Evolutionary conservation across 2,329 filamentous ascomycete species (phyloP).

Genomic region (Byssoonygena ceratinophila): DNA sequence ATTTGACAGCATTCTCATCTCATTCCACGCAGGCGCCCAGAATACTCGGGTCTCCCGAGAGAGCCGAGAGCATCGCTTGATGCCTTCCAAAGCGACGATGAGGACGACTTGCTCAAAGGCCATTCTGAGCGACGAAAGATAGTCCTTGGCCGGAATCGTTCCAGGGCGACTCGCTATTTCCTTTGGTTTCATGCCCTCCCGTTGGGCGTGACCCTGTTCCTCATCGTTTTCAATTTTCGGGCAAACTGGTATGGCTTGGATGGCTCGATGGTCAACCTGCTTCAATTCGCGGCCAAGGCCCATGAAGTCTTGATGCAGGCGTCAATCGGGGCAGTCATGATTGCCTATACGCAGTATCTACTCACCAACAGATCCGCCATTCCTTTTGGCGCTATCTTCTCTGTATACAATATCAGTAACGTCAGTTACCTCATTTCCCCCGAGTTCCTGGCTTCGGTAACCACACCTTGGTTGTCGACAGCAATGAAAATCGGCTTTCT

Average conservation of each 20-base stretch:
- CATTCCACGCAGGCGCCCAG: background rate
- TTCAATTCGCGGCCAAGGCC: slow-evolving; percentile 6
- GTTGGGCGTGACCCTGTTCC: background rate
- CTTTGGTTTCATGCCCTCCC: background rate
- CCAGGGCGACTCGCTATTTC: background rate
- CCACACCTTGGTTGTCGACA: background rate
- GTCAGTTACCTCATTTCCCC: slow-evolving; percentile 8
- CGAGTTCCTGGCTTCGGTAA: slow-evolving; percentile 12
- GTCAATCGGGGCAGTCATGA: background rate
- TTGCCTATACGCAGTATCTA: slow-evolving; percentile 5
- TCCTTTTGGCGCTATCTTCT: slow-evolving; percentile 11
- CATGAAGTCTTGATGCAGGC: slow-evolving; percentile 6
- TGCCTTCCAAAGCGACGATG: background rate
- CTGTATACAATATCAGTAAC: slow-evolving; percentile 6
- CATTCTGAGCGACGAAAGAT: background rate
- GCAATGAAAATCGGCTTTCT: slow-evolving; percentile 9
- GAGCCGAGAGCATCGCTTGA: background rate
- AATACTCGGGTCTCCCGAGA: background rate
- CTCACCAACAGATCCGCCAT: background rate
- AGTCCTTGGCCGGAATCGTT: background rate
- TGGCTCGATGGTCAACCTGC: background rate
- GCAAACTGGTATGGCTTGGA: background rate
- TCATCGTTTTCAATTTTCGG: background rate
- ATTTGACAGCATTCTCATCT: background rate
- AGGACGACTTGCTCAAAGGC: background rate